Percentiles rank a stretch among this genome's conserved stretches.
These are phyloP conservation scores for Aspergillus pseudotamarii DNA, from an alignment of 2,329 filamentous ascomycete genomes.

Conservation along the genomic window DNA sequence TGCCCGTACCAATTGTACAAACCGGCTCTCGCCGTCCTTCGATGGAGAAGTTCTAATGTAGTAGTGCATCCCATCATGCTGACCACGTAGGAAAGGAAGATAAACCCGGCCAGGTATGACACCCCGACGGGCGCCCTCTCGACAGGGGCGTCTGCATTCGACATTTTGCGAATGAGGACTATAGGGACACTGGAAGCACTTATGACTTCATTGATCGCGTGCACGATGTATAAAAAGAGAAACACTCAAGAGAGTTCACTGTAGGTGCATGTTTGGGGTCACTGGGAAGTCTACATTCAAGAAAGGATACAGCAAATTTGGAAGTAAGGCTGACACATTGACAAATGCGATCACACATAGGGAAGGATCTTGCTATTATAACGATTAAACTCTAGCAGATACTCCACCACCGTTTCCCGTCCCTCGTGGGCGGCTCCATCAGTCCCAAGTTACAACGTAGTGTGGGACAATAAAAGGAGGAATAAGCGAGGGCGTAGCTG, in stretches of 20 bases:
- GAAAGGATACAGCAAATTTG: background rate
- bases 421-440: slow-evolving; percentile 4
- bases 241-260: background rate
- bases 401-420: slow-evolving; percentile 1
- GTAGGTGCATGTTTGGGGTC: slow-evolving; percentile 1
- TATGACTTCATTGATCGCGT: background rate
- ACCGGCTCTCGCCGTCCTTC: slow-evolving; percentile 70
- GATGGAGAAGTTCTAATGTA: slow-evolving; percentile 79
- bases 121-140: slow-evolving; percentile 18
- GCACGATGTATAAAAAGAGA: background rate
- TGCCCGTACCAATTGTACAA: slow-evolving; percentile 66
- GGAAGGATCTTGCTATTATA: slow-evolving; percentile 4
- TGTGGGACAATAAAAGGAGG: background rate
- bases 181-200: background rate
- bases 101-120: slow-evolving; percentile 59
- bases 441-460: slow-evolving; percentile 6
- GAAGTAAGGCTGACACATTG: slow-evolving; percentile 1
- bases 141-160: slow-evolving; percentile 11
- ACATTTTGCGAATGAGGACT: slow-evolving; percentile 22
- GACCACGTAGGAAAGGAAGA: slow-evolving; percentile 68
- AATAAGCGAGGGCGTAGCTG: slow-evolving; percentile 8
- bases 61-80: slow-evolving; percentile 77
- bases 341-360: slow-evolving; percentile 1
- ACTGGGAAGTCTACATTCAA: background rate
- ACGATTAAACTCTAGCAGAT: background rate